Base-by-base conservation (phyloP, 768 basidiomycete genomes). In the Trametes gibbosa region DNA sequence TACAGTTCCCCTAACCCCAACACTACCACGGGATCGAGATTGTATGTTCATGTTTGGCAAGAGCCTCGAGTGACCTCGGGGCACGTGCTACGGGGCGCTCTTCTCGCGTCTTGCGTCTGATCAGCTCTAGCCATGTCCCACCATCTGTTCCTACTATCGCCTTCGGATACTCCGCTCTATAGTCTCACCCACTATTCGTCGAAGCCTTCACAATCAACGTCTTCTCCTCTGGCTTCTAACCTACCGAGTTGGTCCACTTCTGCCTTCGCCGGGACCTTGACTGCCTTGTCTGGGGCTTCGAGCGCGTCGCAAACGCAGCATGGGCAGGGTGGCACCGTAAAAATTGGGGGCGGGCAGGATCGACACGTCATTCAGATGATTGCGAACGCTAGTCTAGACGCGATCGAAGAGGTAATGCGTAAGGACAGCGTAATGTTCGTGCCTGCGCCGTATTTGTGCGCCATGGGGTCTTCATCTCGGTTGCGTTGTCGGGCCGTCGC, bases 341-440 rank as follows among this genome's bases (percentile, higher is more conserved):
- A 83, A 65, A 84, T 90, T 73, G 91, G 89, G 12, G 88, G 89
- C 5, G 92, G 89, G 14, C 89, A 89, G 74, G 90, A 92, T 69
- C 80, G 91, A 53, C 94, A 97, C 81, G 92, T 99, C 59, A 91
- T 95, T 67, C 96, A 98, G 78, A 97, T 99, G 92, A 94, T 98
- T 69, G 96, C 95, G 21, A 96, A 98, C 73, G 94, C 93, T 50
- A 94, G 92, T 67, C 76, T 99, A 72, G 97, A 99, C 75, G 86
- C 87, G 67, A 84, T 99, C 59, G 97, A 99, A 68, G 97, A 99
- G 68, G 83, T 90, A 46, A 92, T 92, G 84, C 81, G 87, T 64
- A 86, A 85, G 66, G 91, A 92, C 69, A 84, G 80, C 63, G 75
- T 81, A 60, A 93, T 93, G 92, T 91, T 73, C 65, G 87, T 78